Base-by-base conservation (phyloP, 805 yeast genomes). In the Starmerella sirachaensis region DNA sequence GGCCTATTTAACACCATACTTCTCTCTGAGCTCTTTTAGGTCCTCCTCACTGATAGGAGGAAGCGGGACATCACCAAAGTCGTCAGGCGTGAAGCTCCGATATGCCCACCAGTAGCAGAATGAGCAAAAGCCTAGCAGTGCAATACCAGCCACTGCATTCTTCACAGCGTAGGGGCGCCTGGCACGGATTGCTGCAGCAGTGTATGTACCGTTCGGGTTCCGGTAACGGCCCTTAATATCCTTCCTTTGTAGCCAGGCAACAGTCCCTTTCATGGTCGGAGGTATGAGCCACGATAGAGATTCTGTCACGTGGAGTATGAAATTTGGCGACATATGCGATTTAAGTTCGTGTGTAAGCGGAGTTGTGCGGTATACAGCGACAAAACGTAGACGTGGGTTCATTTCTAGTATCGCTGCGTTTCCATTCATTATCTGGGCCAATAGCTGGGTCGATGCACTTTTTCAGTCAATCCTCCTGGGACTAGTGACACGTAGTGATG, bases 141-240 rank as follows among this genome's bases (percentile, higher is more conserved):
- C 59, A 13, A 65, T 64, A 35, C 86, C 72, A 0, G 76, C 71
- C 14, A 72, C 63, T 54, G 78, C 70, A 58, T 86, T 88, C 52
- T 68, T 74, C 70, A 76, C 72, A 62, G 85, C 82, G 55, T 72
- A 88, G 29, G 94, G 96, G 43, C 70, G 68, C 59, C 97, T 72
- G 32, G 94, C 95, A 47, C 97, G 69, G 48, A 83, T 66, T 68
- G 88, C 75, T 5, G 95, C 94, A 12, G 94, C 94, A 1, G 95
- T 82, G 88, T 85, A 85, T 54, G 78, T 78, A 61, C 72, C 78
- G 23, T 86, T 80, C 47, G 75, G 78, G 58, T 80, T 82, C 37
- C 69, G 71, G 54, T 72, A 51, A 27, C 44, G 40, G 7, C 41
- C 47, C 25, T 46, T 43, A 19, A 42, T 18, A 25, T 42, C 29